phyloP scores from a whole-genome alignment of 192 early-diverging fungal species.

The Podila verticillata region DNA sequence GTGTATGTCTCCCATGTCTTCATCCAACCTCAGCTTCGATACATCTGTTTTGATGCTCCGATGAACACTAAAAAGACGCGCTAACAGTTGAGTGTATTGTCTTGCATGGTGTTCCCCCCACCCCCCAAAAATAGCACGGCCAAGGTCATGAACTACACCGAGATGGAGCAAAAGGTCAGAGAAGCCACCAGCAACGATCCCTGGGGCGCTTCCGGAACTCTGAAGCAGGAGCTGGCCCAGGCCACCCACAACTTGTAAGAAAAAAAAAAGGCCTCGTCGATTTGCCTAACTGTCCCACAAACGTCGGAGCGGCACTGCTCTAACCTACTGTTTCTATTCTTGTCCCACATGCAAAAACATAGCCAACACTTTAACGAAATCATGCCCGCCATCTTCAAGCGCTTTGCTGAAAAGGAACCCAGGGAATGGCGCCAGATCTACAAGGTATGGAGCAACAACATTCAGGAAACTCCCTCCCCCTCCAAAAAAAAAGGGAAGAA shows the following conservation, averaged over 20 bases:
- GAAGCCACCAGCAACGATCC: slow-evolving; percentile 95
- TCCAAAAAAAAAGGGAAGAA: background rate
- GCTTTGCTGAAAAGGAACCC: slow-evolving; percentile 85
- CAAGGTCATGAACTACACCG: slow-evolving; percentile 89
- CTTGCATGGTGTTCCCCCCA: too few relatives aligned
- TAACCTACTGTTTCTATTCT: background rate
- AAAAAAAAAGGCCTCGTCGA: too few relatives aligned
- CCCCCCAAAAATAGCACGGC: slow-evolving; percentile 26
- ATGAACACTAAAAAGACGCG: too few relatives aligned
- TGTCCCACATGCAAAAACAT: slow-evolving; percentile 5
- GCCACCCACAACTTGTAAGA: slow-evolving; percentile 84
- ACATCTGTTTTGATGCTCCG: background rate
- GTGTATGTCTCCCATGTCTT: slow-evolving; percentile 21
- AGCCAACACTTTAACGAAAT: slow-evolving; percentile 95
- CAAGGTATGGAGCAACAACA: slow-evolving; percentile 70
- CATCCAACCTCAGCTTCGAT: background rate
- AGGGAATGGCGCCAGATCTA: slow-evolving; percentile 95
- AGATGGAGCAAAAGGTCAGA: slow-evolving; percentile 91
- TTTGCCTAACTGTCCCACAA: background rate
- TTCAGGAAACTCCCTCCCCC: slow-evolving; percentile 5
- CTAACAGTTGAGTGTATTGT: too few relatives aligned
- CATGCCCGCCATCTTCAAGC: slow-evolving; percentile 92
- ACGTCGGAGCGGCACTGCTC: background rate
- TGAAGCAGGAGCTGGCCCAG: slow-evolving; percentile 95
- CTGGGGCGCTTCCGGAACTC: slow-evolving; percentile 93